Evolutionary conservation across 495 filamentous ascomycete species (phyloP).

Genomic region (Talaromyces liani): DNA sequence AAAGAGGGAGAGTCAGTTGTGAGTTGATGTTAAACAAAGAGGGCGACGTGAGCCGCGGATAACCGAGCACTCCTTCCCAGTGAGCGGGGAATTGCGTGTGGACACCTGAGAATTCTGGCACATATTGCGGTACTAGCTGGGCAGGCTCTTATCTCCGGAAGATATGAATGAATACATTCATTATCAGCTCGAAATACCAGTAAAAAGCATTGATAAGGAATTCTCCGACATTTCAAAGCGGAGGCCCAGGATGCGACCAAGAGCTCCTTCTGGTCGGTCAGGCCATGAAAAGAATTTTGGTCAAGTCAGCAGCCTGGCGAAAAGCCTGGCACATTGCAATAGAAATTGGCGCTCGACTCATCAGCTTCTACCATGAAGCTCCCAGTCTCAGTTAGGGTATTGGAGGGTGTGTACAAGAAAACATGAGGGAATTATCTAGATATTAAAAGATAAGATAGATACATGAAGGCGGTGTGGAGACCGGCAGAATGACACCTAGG

Average conservation of each 20-base stretch:
- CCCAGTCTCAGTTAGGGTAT: background rate
- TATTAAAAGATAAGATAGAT: background rate
- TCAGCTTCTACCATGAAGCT: background rate
- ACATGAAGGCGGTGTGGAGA: background rate
- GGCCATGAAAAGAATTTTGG: background rate
- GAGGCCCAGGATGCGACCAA: too few relatives aligned
- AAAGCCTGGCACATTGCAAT: background rate
- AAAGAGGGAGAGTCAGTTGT: background rate
- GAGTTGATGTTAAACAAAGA: background rate
- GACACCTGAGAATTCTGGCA: conserved; percentile 6
- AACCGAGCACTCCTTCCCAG: conserved; percentile 1
- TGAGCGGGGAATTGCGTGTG: background rate
- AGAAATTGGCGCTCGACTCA: too few relatives aligned
- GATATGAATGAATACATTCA: too few relatives aligned
- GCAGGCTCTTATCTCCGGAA: too few relatives aligned
- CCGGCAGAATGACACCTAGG: background rate
- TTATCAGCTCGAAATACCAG: too few relatives aligned
- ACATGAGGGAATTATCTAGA: background rate
- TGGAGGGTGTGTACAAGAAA: background rate
- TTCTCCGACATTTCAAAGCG: too few relatives aligned
- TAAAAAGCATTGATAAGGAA: too few relatives aligned
- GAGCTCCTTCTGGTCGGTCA: background rate
- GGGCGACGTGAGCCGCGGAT: background rate
- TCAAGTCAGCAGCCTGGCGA: background rate
- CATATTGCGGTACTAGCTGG: background rate